Evolutionary conservation across 768 basidiomycete species (phyloP).

Genomic region (Phylloporus sp.): DNA sequence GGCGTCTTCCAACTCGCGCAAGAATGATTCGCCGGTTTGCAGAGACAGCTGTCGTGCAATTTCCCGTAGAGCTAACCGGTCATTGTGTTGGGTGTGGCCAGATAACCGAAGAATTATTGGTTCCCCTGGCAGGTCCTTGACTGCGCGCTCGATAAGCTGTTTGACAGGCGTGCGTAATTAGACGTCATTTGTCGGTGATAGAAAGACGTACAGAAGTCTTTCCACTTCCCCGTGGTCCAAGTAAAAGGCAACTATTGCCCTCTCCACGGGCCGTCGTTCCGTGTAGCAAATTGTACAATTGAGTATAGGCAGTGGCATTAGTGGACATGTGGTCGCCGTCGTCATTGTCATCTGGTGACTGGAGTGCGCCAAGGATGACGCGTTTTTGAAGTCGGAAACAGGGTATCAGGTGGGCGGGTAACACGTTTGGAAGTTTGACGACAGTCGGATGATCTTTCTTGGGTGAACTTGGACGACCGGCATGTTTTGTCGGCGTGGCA

Average conservation of each 20-base stretch:
- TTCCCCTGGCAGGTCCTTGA: constrained; percentile 40
- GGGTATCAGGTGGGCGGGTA: constrained; percentile 40
- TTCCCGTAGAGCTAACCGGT: constrained; percentile 87
- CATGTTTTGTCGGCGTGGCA: constrained; percentile 15
- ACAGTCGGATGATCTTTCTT: constrained; percentile 10
- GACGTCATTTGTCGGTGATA: not conserved
- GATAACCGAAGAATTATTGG: constrained; percentile 79
- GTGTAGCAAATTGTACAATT: constrained; percentile 57
- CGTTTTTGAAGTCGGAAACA: constrained; percentile 56
- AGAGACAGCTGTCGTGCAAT: constrained; percentile 79
- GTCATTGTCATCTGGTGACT: constrained; percentile 26
- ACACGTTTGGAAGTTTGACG: constrained; percentile 21
- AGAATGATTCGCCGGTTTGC: constrained; percentile 64
- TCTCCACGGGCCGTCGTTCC: constrained; percentile 80
- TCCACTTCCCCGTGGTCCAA: constrained; percentile 83
- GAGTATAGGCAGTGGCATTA: constrained; percentile 49
- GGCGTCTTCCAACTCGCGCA: constrained; percentile 32
- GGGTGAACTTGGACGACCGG: constrained; percentile 8
- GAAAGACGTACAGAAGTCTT: constrained; percentile 60
- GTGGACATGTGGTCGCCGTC: constrained; percentile 37
- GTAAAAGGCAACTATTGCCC: constrained; percentile 87
- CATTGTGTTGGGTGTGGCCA: constrained; percentile 80
- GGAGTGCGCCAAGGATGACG: constrained; percentile 46
- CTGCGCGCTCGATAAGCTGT: constrained; percentile 58
- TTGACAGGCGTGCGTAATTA: constrained; percentile 1